phyloP scores from a whole-genome alignment of 2,329 filamentous ascomycete species.

The Monilinia vaccinii-corymbosi region DNA sequence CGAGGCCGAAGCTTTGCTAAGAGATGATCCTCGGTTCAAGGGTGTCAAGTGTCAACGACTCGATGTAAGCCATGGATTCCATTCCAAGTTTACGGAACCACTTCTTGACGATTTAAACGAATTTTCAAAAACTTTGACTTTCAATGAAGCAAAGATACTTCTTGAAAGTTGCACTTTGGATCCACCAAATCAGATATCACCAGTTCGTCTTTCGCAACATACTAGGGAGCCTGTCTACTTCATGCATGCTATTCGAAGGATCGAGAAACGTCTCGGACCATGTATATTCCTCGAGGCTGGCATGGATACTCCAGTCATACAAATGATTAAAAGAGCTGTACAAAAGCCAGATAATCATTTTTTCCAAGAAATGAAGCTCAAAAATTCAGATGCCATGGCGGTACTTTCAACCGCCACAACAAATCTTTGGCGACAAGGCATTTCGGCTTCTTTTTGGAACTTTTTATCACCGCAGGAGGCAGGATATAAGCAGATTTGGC shows the following conservation, averaged over 20 bases:
- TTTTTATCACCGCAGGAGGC: constrained; percentile 22
- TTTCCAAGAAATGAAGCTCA: constrained; percentile 22
- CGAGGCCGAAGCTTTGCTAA: background rate
- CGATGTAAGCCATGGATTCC: background rate
- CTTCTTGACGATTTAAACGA: background rate
- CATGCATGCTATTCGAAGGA: background rate
- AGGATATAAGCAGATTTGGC: constrained; percentile 14
- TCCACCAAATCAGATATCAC: background rate
- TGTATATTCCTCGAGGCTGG: background rate
- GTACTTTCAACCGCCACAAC: constrained; percentile 21
- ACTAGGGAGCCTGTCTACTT: background rate
- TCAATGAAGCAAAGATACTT: background rate
- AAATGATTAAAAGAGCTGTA: background rate
- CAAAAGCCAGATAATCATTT: background rate
- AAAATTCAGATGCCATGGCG: constrained; percentile 8
- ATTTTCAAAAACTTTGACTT: background rate
- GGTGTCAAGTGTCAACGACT: background rate
- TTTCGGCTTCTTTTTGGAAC: constrained; percentile 27
- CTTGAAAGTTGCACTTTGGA: background rate
- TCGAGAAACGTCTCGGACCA: background rate
- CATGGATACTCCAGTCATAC: background rate
- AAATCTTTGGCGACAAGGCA: constrained; percentile 27
- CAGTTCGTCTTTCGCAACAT: background rate
- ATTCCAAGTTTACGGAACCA: background rate
- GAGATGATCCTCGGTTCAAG: background rate